Evolutionary conservation across 371 early-diverging fungal genomes (phyloP), one percentile per base, ranked within the genome.

Genomic region (Mucor circinelloides): DNA sequence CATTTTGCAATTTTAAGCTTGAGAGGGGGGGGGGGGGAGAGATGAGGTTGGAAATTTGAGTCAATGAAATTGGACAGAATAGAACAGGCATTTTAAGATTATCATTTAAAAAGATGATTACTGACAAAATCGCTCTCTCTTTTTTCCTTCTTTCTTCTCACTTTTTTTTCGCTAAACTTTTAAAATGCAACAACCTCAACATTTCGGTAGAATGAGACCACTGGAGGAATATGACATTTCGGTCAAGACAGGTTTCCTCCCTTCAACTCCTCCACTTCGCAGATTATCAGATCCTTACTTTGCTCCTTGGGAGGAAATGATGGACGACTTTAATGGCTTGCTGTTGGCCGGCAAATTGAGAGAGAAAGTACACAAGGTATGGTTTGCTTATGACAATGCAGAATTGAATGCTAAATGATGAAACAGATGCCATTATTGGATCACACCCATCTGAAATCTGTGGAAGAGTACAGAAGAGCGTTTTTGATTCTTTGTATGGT

Each of bases 171-270:
- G 23, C 7, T 19, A 31, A 19, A 32, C 10, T 28, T 25, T 6
- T 17, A 64, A 30, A 9, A 67, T 57, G 62, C 27, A 63, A 50
- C 48, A 50, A 27, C 42, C 30, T 6, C 27, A 63, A 40, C 48
- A 50, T 21, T 58, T 38, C 10, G 17, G 34, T 12, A 52, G 15
- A 38, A 78, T 87, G 69, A 80, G 76, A 46, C 58, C 80, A 54
- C 83, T 94, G 31, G 80, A 88, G 69, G 91, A 94, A 68, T 95
- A 94, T 79, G 96, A 93, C 71, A 90, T 97, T 66, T 87, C 89
- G 54, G 90, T 93, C 2, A 69, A 77, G 27, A 91, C 90, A n/a
- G 98, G 98, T 0, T 98, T 98, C 77, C 78, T 97, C 32, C 97
- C 96, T 2, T 69, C 82, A 23, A 84, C 84, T 32, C 91, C 91